Conservation (phyloP, 1,284 basidiomycete species). For the Apiotrichum laibachii region DNA sequence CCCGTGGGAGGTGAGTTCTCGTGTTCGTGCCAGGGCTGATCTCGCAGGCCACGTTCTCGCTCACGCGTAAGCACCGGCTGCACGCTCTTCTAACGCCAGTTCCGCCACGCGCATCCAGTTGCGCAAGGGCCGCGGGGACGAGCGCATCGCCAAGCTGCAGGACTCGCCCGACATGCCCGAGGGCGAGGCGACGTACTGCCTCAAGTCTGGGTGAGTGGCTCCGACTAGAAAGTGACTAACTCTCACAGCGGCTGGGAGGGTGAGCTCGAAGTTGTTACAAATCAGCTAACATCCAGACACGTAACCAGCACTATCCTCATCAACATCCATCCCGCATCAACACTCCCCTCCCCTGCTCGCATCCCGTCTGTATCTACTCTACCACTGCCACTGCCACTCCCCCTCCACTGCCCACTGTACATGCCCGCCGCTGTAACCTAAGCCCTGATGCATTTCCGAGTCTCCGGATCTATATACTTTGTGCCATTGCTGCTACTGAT, state of each 20-base stretch:
- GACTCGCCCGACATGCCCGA: conserved; percentile 90
- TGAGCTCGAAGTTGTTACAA: conserved; percentile 3
- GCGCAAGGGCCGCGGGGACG: conserved; percentile 79
- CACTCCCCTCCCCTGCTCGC: too few species aligned
- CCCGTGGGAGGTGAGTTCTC: conserved; percentile 69
- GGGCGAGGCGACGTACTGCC: conserved; percentile 85
- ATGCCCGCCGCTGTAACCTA: not conserved
- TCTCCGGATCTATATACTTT: not conserved
- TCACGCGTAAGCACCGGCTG: conserved; percentile 40
- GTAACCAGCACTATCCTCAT: not conserved
- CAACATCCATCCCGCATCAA: not conserved
- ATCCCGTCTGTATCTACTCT: too few species aligned
- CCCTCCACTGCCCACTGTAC: too few species aligned
- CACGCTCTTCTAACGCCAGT: conserved; percentile 16
- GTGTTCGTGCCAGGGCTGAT: not conserved
- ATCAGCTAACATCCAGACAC: conserved; percentile 5
- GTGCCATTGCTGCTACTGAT: not conserved
- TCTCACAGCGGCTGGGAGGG: conserved; percentile 37
- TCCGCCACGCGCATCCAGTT: conserved; percentile 47
- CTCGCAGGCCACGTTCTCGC: conserved; percentile 47
- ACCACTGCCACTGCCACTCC: too few species aligned
- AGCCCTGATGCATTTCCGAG: conserved; percentile 1
- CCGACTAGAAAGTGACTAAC: not conserved
- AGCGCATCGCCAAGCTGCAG: conserved; percentile 90
- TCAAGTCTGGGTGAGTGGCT: conserved; percentile 48